These are phyloP conservation scores for Ustilago cynodontis DNA, from an alignment of 1,284 basidiomycete species.

Conservation along the genomic window DNA sequence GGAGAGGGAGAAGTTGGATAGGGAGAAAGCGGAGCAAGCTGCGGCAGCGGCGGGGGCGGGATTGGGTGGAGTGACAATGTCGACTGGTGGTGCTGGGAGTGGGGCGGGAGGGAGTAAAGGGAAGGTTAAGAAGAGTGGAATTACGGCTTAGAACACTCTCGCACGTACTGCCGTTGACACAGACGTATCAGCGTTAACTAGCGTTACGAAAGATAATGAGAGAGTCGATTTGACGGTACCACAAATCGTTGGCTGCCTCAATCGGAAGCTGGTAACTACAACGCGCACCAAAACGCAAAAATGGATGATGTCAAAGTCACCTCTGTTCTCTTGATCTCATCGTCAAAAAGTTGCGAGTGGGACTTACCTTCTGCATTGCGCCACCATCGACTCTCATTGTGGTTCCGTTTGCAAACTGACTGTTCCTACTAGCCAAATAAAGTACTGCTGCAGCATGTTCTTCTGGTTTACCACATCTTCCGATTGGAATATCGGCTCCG, in stretches of 20 bases:
- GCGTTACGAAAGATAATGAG: no score
- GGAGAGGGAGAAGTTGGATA: slow-evolving; percentile 6
- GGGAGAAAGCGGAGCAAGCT: not conserved
- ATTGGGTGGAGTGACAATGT: slow-evolving; percentile 4
- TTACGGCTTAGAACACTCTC: slow-evolving; percentile 22
- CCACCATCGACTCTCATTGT: slow-evolving; percentile 49
- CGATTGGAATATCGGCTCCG: slow-evolving; percentile 52
- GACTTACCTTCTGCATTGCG: slow-evolving; percentile 46
- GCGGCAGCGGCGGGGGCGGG: not conserved
- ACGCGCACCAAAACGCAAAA: not conserved
- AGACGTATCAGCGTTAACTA: no score
- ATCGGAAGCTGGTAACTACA: slow-evolving; percentile 34
- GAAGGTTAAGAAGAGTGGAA: slow-evolving; percentile 29
- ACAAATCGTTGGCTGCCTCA: no score
- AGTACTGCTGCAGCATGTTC: slow-evolving; percentile 46
- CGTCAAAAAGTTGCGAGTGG: no score
- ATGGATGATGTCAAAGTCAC: not conserved
- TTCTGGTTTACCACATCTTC: slow-evolving; percentile 37
- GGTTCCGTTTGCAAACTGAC: slow-evolving; percentile 47
- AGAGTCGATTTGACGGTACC: no score
- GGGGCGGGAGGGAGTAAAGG: slow-evolving; percentile 14
- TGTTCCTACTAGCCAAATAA: slow-evolving; percentile 26
- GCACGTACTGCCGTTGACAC: no score
- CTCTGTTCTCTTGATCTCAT: not conserved
- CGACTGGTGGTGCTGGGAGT: slow-evolving; percentile 9